phyloP scores from a whole-genome alignment of 2,329 filamentous ascomycete genomes.

The Colletotrichum sp. region DNA sequence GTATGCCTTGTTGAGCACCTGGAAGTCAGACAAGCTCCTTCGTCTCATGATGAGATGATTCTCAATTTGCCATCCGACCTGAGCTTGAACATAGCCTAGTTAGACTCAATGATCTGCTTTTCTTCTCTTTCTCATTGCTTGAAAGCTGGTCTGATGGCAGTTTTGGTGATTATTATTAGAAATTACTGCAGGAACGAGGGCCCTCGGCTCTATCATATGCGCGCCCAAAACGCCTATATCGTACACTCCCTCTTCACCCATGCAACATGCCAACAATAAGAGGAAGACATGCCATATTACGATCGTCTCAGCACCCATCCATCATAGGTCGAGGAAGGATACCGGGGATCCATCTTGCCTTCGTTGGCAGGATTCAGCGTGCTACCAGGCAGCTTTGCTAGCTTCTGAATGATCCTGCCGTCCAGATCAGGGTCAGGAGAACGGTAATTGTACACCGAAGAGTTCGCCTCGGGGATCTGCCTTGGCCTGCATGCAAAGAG shows the following conservation, averaged over 20 bases:
- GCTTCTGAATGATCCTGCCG: background rate
- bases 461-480: background rate
- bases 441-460: slow-evolving; percentile 12
- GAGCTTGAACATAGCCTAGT: background rate
- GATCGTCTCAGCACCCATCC: background rate
- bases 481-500: slow-evolving; percentile 3
- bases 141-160: background rate
- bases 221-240: background rate
- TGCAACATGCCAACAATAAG: background rate
- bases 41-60: background rate
- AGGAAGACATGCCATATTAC: too few relatives aligned
- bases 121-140: background rate
- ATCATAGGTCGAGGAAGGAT: background rate
- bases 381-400: background rate
- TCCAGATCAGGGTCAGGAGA: background rate
- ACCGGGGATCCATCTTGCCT: background rate
- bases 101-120: background rate
- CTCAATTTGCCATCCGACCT: background rate
- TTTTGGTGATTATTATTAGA: background rate
- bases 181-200: background rate
- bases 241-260: background rate
- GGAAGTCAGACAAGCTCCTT: background rate
- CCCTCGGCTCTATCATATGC: background rate
- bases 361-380: background rate
- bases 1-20: background rate